phyloP scores from a whole-genome alignment of 202 grass and related monocot species.

The Panicum virgatum region DNA sequence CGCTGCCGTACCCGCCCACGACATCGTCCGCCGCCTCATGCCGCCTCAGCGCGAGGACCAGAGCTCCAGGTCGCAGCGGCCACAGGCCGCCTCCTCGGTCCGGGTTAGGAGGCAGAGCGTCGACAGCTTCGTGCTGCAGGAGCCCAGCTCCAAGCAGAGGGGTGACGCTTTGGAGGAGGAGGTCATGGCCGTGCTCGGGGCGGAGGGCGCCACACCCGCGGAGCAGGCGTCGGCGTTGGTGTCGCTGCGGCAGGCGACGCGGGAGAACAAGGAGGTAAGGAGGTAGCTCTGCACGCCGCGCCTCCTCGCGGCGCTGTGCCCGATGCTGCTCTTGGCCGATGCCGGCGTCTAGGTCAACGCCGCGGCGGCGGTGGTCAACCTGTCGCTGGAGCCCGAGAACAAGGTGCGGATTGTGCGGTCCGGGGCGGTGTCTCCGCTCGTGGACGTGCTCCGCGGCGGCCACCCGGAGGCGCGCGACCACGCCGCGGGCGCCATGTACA shows the following conservation, averaged over 20 bases:
- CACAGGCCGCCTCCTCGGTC: conserved; percentile 32
- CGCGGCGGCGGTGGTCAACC: conserved; percentile 71
- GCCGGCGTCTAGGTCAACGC: conserved; percentile 69
- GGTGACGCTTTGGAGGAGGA: conserved; percentile 59
- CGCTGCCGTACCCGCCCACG: conserved; percentile 61
- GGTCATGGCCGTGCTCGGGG: conserved; percentile 45
- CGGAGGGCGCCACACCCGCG: conserved; percentile 28
- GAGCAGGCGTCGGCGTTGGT: conserved; percentile 67
- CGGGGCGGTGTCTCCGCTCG: conserved; percentile 70
- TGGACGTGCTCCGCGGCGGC: conserved; percentile 61
- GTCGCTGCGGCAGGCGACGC: conserved; percentile 65
- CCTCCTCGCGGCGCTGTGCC: conserved; percentile 66
- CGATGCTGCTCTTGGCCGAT: conserved; percentile 61
- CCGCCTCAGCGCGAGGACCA: neutral
- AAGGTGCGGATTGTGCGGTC: conserved; percentile 77
- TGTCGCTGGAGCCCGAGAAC: conserved; percentile 78
- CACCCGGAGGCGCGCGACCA: conserved; percentile 81
- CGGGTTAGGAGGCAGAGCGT: conserved; percentile 14
- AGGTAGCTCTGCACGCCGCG: conserved; percentile 67
- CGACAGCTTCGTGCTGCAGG: neutral
- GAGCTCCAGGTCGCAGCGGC: conserved; percentile 2
- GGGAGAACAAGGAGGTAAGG: conserved; percentile 56
- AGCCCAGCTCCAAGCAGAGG: conserved; percentile 5
- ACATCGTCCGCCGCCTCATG: conserved; percentile 81
- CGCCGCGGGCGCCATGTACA: conserved; percentile 81